Evolutionary conservation across 768 basidiomycete genomes (phyloP), one percentile per base, ranked within the genome.

Genomic region (Mycena albidolilacea): DNA sequence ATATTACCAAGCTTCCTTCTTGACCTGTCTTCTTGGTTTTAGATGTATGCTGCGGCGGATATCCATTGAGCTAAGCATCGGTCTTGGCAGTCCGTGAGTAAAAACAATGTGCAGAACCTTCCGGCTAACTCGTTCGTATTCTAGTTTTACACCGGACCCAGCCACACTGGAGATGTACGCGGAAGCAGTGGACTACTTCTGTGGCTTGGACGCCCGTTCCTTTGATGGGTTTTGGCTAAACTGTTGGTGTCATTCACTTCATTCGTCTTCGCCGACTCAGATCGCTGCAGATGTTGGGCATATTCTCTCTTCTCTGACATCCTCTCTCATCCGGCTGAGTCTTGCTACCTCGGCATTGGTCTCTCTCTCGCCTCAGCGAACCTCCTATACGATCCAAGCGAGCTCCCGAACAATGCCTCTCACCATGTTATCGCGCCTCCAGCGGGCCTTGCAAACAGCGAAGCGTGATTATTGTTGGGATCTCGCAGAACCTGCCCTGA

Each of bases 41-140:
- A 67, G 77, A 5, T 78, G 77, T 46, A 78, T 78, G 77, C 63
- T 76, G 14, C 67, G 77, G 44, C 69, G 77, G 9, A 77, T 77
- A 43, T 73, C 75, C 10, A 77, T 77, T 50, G 77, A 77, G 38
- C 46, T 77, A 15, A 71, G 72, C 46, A 77, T 78, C n/a, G 77
- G 77, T 23, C 73, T 78, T 7, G 77, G 77, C 15, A 76, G 75
- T 60, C 75, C 77, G 71, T 76, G 58, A 60, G 75, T 67, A 35
- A 10, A 5, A 19, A 12, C 23, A 11, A 15, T 50, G 11, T 43
- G 38, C 41, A 50, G 11, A 17, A 8, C n/a, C 5, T 21, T n/a
- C 14, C 7, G 38, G 41, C 8, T n/a, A 58, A 6, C 58, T 70
- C 39, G 71, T 57, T 0, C 12, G 8, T 19, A 15, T 44, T 62